Conservation (phyloP, 495 filamentous ascomycete genomes). For the Podospora pseudoanserina region DNA sequence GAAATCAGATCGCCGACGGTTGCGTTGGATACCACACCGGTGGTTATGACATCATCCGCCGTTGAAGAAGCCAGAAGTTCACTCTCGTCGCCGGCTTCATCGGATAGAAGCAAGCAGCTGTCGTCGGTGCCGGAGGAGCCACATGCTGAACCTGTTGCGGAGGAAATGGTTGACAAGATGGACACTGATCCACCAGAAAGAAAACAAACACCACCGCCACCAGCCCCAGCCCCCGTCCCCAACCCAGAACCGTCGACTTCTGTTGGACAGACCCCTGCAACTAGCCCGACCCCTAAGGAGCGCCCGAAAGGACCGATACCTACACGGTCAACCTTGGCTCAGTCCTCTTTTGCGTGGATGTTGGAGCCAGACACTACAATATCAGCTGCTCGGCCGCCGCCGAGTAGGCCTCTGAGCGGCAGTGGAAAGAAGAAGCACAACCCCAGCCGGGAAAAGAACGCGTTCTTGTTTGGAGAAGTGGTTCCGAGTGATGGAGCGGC, state of each 20-base stretch:
- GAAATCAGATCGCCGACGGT: constrained; percentile 29
- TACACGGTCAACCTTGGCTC: constrained; percentile 65
- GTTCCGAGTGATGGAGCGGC: constrained; percentile 27
- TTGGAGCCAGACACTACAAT: constrained; percentile 54
- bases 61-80: constrained; percentile 27
- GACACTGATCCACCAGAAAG: constrained; percentile 26
- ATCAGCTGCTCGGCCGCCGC: constrained; percentile 14
- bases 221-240: constrained; percentile 9
- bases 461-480: constrained; percentile 55
- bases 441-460: constrained; percentile 49
- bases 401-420: constrained; percentile 21
- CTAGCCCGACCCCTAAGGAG: constrained; percentile 12
- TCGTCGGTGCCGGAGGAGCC: constrained; percentile 12
- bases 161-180: constrained; percentile 25
- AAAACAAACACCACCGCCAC: constrained; percentile 9
- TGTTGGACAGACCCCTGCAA: background rate
- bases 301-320: constrained; percentile 41
- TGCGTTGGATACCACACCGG: constrained; percentile 33
- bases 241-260: constrained; percentile 13
- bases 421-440: constrained; percentile 22
- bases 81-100: constrained; percentile 25
- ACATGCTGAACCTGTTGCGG: background rate
- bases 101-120: background rate
- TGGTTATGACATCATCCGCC: constrained; percentile 31
- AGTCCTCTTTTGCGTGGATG: constrained; percentile 96